Evolutionary conservation across 192 early-diverging fungal genomes (phyloP).

Genomic region (Phlyctochytrium planicorne): DNA sequence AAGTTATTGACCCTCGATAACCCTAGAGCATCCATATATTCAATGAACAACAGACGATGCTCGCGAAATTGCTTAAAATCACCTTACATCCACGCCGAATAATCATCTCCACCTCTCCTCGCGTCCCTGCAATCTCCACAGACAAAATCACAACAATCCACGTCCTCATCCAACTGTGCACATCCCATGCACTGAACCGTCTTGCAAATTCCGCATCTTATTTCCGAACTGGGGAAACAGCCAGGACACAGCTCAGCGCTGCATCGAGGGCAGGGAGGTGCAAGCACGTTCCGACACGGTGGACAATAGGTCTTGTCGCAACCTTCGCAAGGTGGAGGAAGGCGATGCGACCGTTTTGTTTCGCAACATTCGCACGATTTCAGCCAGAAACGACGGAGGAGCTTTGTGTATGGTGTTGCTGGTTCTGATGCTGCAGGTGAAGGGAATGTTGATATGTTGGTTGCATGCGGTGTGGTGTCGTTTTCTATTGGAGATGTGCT

Average conservation of each 20-base stretch:
- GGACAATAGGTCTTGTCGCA: neutral
- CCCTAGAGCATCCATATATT: too few species aligned
- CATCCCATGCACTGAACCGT: neutral
- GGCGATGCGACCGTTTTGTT: neutral
- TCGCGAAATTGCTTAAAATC: too few species aligned
- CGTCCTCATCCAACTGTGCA: neutral
- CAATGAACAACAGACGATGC: too few species aligned
- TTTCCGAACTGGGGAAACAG: neutral
- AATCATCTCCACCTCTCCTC: neutral
- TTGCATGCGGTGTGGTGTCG: too few species aligned
- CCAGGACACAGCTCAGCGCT: neutral
- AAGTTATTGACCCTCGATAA: too few species aligned
- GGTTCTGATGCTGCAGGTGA: too few species aligned
- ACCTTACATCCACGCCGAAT: slow-evolving; percentile 2
- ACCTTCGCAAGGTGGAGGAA: neutral
- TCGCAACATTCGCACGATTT: slow-evolving; percentile 2
- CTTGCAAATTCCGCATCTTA: neutral
- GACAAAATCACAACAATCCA: neutral
- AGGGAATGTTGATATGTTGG: too few species aligned
- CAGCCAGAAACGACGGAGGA: too few species aligned
- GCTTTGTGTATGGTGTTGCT: too few species aligned
- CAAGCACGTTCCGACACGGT: neutral
- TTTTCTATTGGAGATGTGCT: too few species aligned
- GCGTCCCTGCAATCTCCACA: neutral
- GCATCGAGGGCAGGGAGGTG: neutral